Evolutionary conservation across 495 filamentous ascomycete species (phyloP), one percentile per base, ranked within the genome.

Genomic region (Pyrenula aspistea): DNA sequence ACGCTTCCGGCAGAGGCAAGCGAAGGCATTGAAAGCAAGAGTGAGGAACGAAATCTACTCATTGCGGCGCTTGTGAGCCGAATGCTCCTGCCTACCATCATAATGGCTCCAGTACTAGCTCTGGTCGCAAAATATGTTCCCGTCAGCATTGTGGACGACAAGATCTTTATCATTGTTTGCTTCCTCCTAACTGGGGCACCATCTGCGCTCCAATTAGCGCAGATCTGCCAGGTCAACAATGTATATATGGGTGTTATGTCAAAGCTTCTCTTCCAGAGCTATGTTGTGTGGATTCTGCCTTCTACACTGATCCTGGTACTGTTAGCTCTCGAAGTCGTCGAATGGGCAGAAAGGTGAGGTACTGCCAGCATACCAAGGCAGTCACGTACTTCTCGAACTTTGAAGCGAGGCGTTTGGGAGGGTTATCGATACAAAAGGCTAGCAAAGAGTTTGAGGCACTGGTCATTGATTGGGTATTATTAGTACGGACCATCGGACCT

Each of bases 221-320:
- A 98, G 73, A 98, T 98, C 58, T 98, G 93, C 72, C 94, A 97
- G 75, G 89, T 97, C 70, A 98, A 98, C 68, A 87, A 85, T 57
- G 94, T 97, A 12, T 98, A 88, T 67, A 89, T 96, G 71, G 81
- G 83, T 23, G 88, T 91, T 31, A 97, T 98, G 90, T 86, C 88
- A 23, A 90, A 83, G 66, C 75, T 98, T 51, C 71, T 97, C 20
- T 95, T 97, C 78, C 91, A 96, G 77, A 96, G 92, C 72, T 98
- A 98, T 63, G 93, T 98, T 21, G 83, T 95, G 58, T 95, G 89
- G 87, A 97, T 98, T 58, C 81, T 98, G 21, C 93, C 93, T 2
- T 96, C 89, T 12, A 98, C 93, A 1, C 77, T 98, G 23, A 65
- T 91, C 42, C 80, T 96, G 20, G 93, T 98, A 51, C 86, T 96